phyloP scores from a whole-genome alignment of 495 filamentous ascomycete species.

The Aspergillus conjunctus region DNA sequence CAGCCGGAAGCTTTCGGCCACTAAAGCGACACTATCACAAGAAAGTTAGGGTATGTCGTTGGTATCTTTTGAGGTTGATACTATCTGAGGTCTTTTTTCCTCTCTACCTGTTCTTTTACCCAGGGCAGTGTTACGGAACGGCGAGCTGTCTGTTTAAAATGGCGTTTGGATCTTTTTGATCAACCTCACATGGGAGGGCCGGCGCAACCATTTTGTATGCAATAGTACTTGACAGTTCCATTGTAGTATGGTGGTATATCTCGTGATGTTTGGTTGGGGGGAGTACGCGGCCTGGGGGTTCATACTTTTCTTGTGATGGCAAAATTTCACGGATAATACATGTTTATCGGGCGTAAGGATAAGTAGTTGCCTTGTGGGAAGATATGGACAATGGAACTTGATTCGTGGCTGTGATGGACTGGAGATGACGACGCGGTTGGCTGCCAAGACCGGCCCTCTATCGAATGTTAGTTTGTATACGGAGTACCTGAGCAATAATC shows the following conservation, averaged over 20 bases:
- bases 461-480: background rate
- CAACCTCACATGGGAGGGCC: too few species aligned
- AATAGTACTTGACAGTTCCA: too few species aligned
- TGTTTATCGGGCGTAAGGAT: background rate
- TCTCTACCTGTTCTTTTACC: background rate
- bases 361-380: constrained; percentile 14
- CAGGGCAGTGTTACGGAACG: background rate
- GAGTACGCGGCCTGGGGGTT: background rate
- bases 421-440: constrained; percentile 10
- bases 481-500: background rate
- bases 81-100: background rate
- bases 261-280: too few species aligned
- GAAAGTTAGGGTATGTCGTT: background rate
- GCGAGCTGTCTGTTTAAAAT: too few species aligned
- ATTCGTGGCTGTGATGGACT: background rate
- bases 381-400: background rate
- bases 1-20: constrained; percentile 20
- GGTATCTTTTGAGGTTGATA: background rate
- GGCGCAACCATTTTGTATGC: too few species aligned
- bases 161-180: too few species aligned
- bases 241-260: too few species aligned
- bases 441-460: constrained; percentile 16
- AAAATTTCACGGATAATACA: background rate
- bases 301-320: background rate
- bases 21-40: constrained; percentile 13